These are phyloP conservation scores for Candida endomychidarum DNA, from an alignment of 805 yeast genomes.

Conservation along the genomic window DNA sequence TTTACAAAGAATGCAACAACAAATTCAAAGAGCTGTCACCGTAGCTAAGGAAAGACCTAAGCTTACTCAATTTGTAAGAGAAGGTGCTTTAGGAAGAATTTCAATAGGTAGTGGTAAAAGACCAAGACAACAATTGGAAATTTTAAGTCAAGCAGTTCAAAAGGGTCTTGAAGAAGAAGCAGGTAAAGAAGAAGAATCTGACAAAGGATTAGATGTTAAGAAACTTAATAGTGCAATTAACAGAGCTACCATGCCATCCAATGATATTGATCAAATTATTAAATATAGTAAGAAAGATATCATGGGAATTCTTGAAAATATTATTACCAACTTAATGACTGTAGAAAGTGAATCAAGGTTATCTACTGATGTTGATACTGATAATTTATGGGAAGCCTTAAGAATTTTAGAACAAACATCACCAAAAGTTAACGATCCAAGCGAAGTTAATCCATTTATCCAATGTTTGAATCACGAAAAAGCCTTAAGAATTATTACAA, in stretches of 20 bases:
- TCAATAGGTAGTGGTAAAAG: conserved; percentile 75
- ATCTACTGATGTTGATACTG: conserved; percentile 34
- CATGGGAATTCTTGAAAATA: conserved; percentile 71
- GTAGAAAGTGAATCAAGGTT: conserved; percentile 63
- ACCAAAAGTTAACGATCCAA: conserved; percentile 48
- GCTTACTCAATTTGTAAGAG: conserved; percentile 61
- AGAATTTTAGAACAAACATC: conserved; percentile 64
- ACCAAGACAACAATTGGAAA: conserved; percentile 83
- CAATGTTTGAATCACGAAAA: conserved; percentile 81
- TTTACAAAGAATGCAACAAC: conserved; percentile 96
- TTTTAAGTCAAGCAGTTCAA: conserved; percentile 52
- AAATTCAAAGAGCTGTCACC: conserved; percentile 93
- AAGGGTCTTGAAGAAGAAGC: conserved; percentile 41
- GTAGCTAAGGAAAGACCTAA: conserved; percentile 89
- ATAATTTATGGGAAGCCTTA: conserved; percentile 71
- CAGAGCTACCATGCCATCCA: conserved; percentile 24
- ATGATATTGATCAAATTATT: conserved; percentile 17
- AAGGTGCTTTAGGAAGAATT: conserved; percentile 89
- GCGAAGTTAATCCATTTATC: conserved; percentile 72
- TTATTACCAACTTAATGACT: conserved; percentile 72
- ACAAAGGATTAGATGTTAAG: conserved; percentile 18
- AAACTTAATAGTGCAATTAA: conserved; percentile 19
- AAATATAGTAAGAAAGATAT: conserved; percentile 42
- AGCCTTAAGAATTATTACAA: conserved; percentile 84
- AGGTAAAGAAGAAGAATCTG: conserved; percentile 24